Base-by-base conservation (phyloP, 2,329 filamentous ascomycete species). In the Ophiocordyceps camponoti-floridani region DNA sequence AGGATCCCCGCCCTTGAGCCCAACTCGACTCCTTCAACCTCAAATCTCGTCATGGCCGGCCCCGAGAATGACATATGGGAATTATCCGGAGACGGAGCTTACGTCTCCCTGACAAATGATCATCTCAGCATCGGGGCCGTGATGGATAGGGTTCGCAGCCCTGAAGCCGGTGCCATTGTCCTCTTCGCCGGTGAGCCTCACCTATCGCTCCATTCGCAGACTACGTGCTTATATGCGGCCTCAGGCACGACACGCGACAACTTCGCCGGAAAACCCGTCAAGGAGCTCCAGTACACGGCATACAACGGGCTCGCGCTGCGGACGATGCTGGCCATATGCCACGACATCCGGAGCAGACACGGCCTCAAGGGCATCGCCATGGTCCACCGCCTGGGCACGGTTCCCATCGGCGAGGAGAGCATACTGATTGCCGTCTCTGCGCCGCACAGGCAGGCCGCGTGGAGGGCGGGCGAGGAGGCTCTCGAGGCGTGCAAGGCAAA, bases 361-460 rank as follows among this genome's bases (percentile, higher is more conserved):
- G 63, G 60, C 1, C 72, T 94, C 16, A 73, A 75, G 35, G 82
- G 77, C 8, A 77, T 96, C 47, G 78, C 82, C 43, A 83, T 96
- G 60, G 70, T 83, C 13, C 91, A 96, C 63, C 76, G 89, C 4
- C 69, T 96, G 4, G 91, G 91, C 0, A 71, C 76, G 18, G 89
- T 95, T 14, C 84, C 85, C 3, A 80, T 96, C 45, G 82, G 79
- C n/a, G 85, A 95, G 62, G 88, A 95, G 64, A 94, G 85, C 58
- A 89, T 98, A 48, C 65, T 93, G 45, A 87, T 96, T 53, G 84
- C 85, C 1, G 83, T 95, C 4, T 87, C 84, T 40, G 73, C 84
- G 27, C 77, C 83, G 33, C 91, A 96, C 64, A 71, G 91, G 8
- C 75, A 82, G 53, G 84, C 82, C 13, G 88, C 85, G 5, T 98